Percentiles rank a stretch among this genome's conserved stretches.
These are phyloP conservation scores for Coelastrella sp. DNA, from an alignment of 139 green algal species.

Conservation along the genomic window DNA sequence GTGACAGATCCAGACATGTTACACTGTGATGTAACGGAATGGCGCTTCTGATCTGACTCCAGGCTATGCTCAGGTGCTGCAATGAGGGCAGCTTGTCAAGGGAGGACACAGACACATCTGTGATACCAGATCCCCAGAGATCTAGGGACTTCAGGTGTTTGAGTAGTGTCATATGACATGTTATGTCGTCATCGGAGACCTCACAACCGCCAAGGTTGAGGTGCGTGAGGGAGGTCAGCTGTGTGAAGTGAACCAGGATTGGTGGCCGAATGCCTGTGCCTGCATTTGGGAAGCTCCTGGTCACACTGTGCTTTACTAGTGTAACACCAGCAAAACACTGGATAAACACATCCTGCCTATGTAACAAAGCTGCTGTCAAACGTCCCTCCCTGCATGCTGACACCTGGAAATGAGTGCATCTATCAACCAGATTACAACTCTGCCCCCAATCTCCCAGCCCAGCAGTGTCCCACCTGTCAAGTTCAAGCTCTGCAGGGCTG, in stretches of 20 bases:
- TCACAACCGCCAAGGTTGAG: constrained; percentile 30
- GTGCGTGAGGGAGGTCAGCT: neutral
- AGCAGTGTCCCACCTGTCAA: constrained; percentile 33
- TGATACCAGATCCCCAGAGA: constrained; percentile 3
- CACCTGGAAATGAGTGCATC: neutral
- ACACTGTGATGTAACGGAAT: neutral
- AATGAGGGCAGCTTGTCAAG: constrained; percentile 6
- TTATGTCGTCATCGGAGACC: constrained; percentile 11
- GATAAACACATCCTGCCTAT: no score
- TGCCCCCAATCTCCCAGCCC: no score
- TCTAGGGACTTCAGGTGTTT: neutral
- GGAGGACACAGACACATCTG: neutral
- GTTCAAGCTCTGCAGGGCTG: neutral
- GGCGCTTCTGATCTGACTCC: neutral
- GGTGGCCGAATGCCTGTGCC: constrained; percentile 15
- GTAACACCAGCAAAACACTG: no score
- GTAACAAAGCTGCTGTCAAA: no score
- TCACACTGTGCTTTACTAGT: no score
- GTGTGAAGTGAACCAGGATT: neutral
- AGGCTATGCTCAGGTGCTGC: constrained; percentile 6
- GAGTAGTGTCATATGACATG: neutral
- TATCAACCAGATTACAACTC: no score
- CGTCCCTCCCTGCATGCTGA: no score
- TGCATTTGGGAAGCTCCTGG: neutral
- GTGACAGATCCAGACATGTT: constrained; percentile 23